phyloP scores from a whole-genome alignment of 1,284 basidiomycete species.

The Athelia sp. region DNA sequence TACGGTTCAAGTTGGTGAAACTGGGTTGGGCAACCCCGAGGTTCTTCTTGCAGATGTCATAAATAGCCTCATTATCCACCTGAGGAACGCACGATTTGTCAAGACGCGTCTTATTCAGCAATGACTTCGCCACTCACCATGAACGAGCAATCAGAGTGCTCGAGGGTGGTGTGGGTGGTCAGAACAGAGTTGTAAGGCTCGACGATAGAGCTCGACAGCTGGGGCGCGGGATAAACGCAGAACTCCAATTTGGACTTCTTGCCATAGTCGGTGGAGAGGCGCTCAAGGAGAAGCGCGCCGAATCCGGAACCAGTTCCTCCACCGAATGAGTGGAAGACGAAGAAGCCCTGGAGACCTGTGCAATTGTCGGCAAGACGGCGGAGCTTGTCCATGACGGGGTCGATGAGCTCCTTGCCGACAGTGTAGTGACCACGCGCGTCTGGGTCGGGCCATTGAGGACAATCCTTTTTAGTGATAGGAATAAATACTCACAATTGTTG shows the following conservation, averaged over 20 bases:
- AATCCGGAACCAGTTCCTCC: conserved; percentile 99
- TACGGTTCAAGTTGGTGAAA: conserved; percentile 92
- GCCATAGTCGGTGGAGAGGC: conserved; percentile 95
- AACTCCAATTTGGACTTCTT: conserved; percentile 99
- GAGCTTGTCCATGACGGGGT: conserved; percentile 92
- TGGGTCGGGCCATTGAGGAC: conserved; percentile 25
- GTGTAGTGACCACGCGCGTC: conserved; percentile 99
- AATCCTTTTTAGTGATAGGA: conserved; percentile 10
- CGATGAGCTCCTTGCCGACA: conserved; percentile 92
- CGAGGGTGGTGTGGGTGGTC: conserved; percentile 98
- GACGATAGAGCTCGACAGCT: conserved; percentile 94
- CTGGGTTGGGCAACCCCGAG: conserved; percentile 85
- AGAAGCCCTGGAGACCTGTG: conserved; percentile 98
- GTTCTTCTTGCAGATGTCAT: conserved; percentile 98
- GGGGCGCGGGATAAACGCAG: conserved; percentile 94
- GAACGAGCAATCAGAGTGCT: conserved; percentile 99
- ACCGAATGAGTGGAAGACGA: conserved; percentile 99
- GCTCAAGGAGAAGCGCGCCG: conserved; percentile 94
- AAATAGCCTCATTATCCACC: conserved; percentile 98
- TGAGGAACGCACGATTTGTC: conserved; percentile 20
- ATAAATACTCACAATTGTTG: conserved; percentile 82
- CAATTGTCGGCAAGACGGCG: conserved; percentile 97
- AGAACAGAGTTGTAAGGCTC: conserved; percentile 99
- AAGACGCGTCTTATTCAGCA: conserved; percentile 1
- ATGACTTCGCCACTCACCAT: conserved; percentile 55